Percentiles rank a stretch among this genome's conserved stretches.
Conservation (phyloP, 768 basidiomycete species). For the Tricholoma sp. region DNA sequence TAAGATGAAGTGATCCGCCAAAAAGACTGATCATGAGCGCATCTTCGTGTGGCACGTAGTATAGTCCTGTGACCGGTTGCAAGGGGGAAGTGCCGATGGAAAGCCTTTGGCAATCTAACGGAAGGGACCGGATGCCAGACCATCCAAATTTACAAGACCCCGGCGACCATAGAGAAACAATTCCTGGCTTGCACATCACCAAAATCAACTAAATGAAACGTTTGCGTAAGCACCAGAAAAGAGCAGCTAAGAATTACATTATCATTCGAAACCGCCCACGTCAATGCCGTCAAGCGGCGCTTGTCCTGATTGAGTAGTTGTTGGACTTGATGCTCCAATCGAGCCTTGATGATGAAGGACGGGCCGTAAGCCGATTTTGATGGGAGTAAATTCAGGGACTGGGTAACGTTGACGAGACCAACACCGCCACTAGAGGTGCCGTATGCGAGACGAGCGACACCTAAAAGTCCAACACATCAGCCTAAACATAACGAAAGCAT, state of each 20-base stretch:
- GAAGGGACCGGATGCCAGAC: slow-evolving; percentile 7
- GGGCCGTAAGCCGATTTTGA: slow-evolving; percentile 20
- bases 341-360: slow-evolving; percentile 24
- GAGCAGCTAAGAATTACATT: slow-evolving; percentile 9
- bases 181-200: slow-evolving; percentile 9
- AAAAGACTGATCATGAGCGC: slow-evolving; percentile 6
- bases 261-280: slow-evolving; percentile 32
- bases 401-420: slow-evolving; percentile 6
- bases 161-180: slow-evolving; percentile 8
- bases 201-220: slow-evolving; percentile 6
- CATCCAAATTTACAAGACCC: slow-evolving; percentile 6
- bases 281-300: slow-evolving; percentile 35
- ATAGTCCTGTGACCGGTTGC: slow-evolving; percentile 9
- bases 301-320: slow-evolving; percentile 26
- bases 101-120: slow-evolving; percentile 1
- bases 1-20: slow-evolving; percentile 9
- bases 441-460: slow-evolving; percentile 8
- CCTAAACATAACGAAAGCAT: neutral
- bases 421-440: slow-evolving; percentile 10
- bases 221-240: slow-evolving; percentile 19
- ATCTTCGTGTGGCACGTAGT: slow-evolving; percentile 7
- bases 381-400: slow-evolving; percentile 8
- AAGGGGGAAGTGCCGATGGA: slow-evolving; percentile 11
- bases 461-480: neutral
- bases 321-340: slow-evolving; percentile 17